phyloP scores from a whole-genome alignment of 345 rosid species.

The Mangifera indica region DNA sequence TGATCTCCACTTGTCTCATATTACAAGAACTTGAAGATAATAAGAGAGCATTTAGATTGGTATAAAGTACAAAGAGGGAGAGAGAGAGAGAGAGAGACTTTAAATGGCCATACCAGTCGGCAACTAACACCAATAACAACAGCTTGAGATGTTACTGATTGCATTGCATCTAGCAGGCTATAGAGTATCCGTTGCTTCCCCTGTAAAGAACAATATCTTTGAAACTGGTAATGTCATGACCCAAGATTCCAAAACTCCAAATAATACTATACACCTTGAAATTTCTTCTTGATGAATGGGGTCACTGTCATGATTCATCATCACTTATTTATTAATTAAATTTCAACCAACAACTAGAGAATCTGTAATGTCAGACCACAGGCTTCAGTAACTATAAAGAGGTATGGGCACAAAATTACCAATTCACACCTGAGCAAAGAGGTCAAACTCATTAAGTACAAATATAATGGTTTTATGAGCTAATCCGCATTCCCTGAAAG shows the following conservation, averaged over 20 bases:
- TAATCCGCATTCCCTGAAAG: slow-evolving; percentile 88
- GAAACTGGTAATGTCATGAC: neutral
- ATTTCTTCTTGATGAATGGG: neutral
- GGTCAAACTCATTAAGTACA: slow-evolving; percentile 87
- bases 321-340: neutral
- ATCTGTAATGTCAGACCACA: neutral
- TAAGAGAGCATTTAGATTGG: neutral
- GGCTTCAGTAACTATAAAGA: slow-evolving; percentile 6
- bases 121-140: slow-evolving; percentile 81
- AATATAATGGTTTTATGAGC: slow-evolving; percentile 90
- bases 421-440: slow-evolving; percentile 81
- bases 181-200: slow-evolving; percentile 87
- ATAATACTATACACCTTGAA: neutral
- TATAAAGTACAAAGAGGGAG: neutral
- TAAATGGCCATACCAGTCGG: slow-evolving; percentile 53
- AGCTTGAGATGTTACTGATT: slow-evolving; percentile 86
- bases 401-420: slow-evolving; percentile 7
- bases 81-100: neutral
- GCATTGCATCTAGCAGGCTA: slow-evolving; percentile 94
- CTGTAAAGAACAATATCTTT: slow-evolving; percentile 36
- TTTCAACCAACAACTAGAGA: neutral
- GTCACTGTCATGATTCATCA: neutral
- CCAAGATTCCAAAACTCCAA: slow-evolving; percentile 6
- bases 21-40: neutral
- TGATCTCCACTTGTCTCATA: neutral